Conservation (phyloP, 176 grass and related monocot species). For the maize (Zea mays) region DNA sequence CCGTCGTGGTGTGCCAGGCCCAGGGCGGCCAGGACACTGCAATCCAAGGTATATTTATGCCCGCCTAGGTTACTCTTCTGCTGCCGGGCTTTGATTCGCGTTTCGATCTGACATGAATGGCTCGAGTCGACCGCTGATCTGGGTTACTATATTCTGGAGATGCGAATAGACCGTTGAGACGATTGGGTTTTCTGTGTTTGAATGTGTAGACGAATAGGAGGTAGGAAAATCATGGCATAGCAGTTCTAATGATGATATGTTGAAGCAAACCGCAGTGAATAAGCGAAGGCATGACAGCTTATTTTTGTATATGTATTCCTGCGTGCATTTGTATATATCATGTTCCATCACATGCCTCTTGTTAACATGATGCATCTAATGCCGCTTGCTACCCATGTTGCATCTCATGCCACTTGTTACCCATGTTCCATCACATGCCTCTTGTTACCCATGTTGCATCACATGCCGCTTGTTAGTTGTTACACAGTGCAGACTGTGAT, state of each 20-base stretch:
- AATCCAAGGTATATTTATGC: conserved; percentile 40
- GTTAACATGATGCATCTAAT: background rate
- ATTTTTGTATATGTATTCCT: background rate
- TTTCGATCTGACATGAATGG: conserved; percentile 27
- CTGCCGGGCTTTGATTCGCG: background rate
- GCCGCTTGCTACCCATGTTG: background rate
- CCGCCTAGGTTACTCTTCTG: background rate
- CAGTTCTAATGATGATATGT: background rate
- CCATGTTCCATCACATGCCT: no score
- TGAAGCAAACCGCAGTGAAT: background rate
- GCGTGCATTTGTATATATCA: background rate
- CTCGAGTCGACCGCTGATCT: conserved; percentile 20
- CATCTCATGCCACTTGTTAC: no score
- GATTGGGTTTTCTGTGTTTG: background rate
- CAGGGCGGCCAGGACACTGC: conserved; percentile 56
- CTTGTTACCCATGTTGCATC: no score
- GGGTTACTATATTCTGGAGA: background rate
- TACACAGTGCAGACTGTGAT: no score
- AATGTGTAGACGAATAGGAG: background rate
- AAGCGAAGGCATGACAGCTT: background rate
- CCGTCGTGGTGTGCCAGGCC: conserved; percentile 46
- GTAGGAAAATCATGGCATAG: background rate
- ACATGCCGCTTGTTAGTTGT: no score
- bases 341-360: no score
- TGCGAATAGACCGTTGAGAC: background rate